Conservation (phyloP, 441 rosid genomes). For the Melastoma candidum region DNA sequence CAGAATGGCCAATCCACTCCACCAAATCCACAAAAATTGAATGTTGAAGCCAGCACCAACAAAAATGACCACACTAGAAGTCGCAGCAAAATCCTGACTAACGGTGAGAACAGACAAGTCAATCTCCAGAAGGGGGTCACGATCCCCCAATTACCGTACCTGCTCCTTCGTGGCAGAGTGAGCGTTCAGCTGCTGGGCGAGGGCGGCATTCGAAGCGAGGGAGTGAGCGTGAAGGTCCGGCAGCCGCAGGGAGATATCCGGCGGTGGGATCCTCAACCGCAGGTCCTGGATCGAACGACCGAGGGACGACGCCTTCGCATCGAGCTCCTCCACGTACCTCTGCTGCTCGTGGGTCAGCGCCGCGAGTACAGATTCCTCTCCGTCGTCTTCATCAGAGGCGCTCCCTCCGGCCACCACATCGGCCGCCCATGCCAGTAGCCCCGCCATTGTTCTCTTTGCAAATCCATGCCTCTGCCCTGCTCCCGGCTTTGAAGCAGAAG, state of each 20-base stretch:
- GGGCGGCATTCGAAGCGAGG: constrained; percentile 79
- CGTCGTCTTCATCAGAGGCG: constrained; percentile 27
- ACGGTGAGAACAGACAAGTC: not conserved
- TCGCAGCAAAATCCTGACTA: too few relatives aligned
- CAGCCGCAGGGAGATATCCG: constrained; percentile 78
- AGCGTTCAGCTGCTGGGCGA: constrained; percentile 81
- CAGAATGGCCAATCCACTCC: too few relatives aligned
- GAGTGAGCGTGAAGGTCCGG: constrained; percentile 92
- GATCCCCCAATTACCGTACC: constrained; percentile 17
- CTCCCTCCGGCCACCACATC: constrained; percentile 10
- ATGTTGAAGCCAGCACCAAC: too few relatives aligned
- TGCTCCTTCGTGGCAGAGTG: constrained; percentile 91
- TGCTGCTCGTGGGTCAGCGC: constrained; percentile 50
- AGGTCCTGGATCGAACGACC: constrained; percentile 78
- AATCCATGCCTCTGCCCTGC: too few relatives aligned
- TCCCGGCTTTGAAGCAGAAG: too few relatives aligned
- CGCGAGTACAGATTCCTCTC: constrained; percentile 24
- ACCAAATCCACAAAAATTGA: too few relatives aligned
- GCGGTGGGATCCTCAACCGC: constrained; percentile 73
- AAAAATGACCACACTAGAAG: too few relatives aligned
- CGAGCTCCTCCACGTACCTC: constrained; percentile 51
- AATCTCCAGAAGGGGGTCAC: not conserved
- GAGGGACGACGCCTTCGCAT: constrained; percentile 54
- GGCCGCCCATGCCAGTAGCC: constrained; percentile 10
- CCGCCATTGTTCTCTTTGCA: constrained; percentile 3